Evolutionary conservation across 192 early-diverging fungal genomes (phyloP).

Genomic region (Coemansia sp.): DNA sequence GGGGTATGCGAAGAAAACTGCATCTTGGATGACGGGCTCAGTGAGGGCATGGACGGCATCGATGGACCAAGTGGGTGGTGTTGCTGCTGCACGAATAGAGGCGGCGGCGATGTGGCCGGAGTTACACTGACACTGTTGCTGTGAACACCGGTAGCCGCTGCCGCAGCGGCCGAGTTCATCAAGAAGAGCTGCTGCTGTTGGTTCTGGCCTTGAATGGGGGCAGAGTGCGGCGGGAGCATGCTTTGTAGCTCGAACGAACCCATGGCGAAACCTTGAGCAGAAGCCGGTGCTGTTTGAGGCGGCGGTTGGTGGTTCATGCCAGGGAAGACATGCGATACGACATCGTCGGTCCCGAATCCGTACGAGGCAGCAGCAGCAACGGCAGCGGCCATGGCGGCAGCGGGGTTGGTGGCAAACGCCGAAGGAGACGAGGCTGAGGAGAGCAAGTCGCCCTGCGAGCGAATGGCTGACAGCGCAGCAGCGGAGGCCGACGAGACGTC

Average conservation of each 20-base stretch:
- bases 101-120: neutral
- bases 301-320: neutral
- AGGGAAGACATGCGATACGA: neutral
- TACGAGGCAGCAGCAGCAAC: slow-evolving; percentile 2
- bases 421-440: neutral
- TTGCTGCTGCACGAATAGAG: neutral
- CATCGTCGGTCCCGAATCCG: slow-evolving; percentile 9
- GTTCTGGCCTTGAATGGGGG: slow-evolving; percentile 1
- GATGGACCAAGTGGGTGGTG: neutral
- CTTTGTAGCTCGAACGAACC: slow-evolving; percentile 14
- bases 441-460: slow-evolving; percentile 1
- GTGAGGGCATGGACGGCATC: neutral
- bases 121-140: neutral
- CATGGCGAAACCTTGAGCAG: neutral
- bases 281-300: neutral
- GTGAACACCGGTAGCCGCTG: neutral
- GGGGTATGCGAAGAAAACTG: neutral
- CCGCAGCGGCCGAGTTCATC: neutral
- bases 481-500: neutral
- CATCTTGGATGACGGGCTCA: neutral
- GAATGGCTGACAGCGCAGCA: neutral
- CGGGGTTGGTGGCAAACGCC: slow-evolving; percentile 8
- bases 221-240: slow-evolving; percentile 9
- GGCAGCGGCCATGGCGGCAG: slow-evolving; percentile 12
- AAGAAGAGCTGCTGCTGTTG: slow-evolving; percentile 6